Evolutionary conservation across 139 green algal genomes (phyloP).

Genomic region (Micractinium sp.): DNA sequence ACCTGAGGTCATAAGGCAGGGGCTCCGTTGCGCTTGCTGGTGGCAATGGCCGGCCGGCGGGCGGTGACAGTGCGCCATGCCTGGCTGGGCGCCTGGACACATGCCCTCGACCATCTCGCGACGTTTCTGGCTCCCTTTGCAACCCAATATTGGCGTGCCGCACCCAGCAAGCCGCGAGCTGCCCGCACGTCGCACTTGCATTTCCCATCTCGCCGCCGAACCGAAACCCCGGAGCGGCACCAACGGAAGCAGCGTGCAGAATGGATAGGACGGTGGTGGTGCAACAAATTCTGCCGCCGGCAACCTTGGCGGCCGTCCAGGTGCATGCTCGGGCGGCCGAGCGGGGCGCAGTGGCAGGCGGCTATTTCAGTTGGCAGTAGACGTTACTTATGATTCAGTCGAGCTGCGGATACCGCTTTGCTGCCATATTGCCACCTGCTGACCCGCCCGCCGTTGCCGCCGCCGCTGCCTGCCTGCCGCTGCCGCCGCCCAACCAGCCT

Average conservation of each 20-base stretch:
- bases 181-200: too few species aligned
- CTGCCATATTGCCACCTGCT: background rate
- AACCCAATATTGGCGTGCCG: too few species aligned
- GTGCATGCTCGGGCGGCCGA: background rate
- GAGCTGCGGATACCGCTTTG: too few species aligned
- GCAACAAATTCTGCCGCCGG: background rate
- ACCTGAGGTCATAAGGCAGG: background rate
- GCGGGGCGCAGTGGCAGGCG: background rate
- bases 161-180: too few species aligned
- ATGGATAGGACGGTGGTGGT: background rate
- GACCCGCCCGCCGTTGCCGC: background rate
- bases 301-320: background rate
- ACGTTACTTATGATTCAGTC: too few species aligned
- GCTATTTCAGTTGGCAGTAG: background rate
- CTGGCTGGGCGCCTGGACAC: too few species aligned
- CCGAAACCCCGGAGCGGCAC: background rate
- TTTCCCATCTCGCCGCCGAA: too few species aligned
- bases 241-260: background rate
- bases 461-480: background rate
- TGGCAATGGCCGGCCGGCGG: too few species aligned
- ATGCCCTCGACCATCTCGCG: too few species aligned
- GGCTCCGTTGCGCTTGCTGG: background rate
- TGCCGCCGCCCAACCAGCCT: background rate
- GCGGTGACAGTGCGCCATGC: too few species aligned
- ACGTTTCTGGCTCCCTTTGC: too few species aligned